These are phyloP conservation scores for Zanthoxylum bungeanum DNA, from an alignment of 345 rosid genomes.

Conservation along the genomic window DNA sequence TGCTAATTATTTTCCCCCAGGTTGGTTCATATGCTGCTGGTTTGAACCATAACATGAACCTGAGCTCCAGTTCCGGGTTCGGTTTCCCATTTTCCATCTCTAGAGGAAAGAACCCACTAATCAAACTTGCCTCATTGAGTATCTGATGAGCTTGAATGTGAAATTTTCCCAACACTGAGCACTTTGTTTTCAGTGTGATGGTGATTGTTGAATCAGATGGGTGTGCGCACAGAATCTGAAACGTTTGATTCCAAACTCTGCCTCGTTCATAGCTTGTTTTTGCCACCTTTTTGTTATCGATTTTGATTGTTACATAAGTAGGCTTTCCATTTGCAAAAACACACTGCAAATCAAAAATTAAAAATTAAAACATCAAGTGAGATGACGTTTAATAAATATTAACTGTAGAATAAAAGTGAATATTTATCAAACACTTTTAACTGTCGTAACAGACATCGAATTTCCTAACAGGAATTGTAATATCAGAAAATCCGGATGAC, in stretches of 20 bases:
- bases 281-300: slow-evolving; percentile 61
- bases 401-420: too few relatives aligned
- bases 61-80: slow-evolving; percentile 49
- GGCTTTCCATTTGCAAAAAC: slow-evolving; percentile 46
- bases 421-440: neutral
- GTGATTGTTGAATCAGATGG: slow-evolving; percentile 57
- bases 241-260: slow-evolving; percentile 89
- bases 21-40: slow-evolving; percentile 64
- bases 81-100: slow-evolving; percentile 42
- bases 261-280: slow-evolving; percentile 58
- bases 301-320: slow-evolving; percentile 63
- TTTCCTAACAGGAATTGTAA: too few relatives aligned
- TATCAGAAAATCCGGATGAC: neutral
- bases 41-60: slow-evolving; percentile 77
- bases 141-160: slow-evolving; percentile 49
- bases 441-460: neutral
- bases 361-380: too few relatives aligned
- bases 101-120: slow-evolving; percentile 63
- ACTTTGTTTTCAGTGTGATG: slow-evolving; percentile 60
- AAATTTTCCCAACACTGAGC: slow-evolving; percentile 62
- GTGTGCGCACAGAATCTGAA: slow-evolving; percentile 78
- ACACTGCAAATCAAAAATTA: slow-evolving; percentile 44
- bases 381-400: too few relatives aligned
- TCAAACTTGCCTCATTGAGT: slow-evolving; percentile 39
- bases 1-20: slow-evolving; percentile 43